Evolutionary conservation across 164 flowering plant genomes (phyloP).

Genomic region (Stephania cephalantha): DNA sequence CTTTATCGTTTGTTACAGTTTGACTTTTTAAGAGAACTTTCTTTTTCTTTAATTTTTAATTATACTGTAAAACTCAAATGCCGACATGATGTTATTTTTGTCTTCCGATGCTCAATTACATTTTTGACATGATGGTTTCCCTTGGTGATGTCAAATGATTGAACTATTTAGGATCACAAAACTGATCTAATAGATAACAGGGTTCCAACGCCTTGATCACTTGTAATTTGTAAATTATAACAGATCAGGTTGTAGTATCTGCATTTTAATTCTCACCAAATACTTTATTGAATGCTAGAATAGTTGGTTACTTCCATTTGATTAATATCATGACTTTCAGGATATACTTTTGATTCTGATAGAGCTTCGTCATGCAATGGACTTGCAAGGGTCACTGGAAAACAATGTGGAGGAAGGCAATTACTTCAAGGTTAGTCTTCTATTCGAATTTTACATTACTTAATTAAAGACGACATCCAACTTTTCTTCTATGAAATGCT

Average conservation of each 20-base stretch:
- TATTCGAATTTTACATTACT: not conserved
- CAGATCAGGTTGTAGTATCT: not conserved
- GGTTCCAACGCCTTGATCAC: not conserved
- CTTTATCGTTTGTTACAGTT: not conserved
- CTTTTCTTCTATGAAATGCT: not conserved
- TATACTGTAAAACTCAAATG: not conserved
- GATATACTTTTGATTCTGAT: constrained; percentile 73
- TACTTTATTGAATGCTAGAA: not conserved
- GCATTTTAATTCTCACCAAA: not conserved
- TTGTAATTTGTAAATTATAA: not conserved
- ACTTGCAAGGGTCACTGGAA: constrained; percentile 77
- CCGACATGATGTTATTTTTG: not conserved
- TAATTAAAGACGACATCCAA: not conserved
- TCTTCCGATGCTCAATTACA: not conserved
- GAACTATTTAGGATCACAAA: not conserved
- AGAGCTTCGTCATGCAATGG: constrained; percentile 73
- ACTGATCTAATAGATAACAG: not conserved
- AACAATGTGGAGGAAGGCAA: constrained; percentile 76
- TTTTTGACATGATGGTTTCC: not conserved
- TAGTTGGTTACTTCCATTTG: constrained; percentile 3
- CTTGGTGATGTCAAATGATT: not conserved
- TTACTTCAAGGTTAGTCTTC: constrained; percentile 59
- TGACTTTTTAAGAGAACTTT: not conserved
- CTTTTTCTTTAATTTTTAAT: not conserved
- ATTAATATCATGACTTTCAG: constrained; percentile 33